Evolutionary conservation across 176 grass and related monocot genomes (phyloP), one percentile per base, ranked within the genome.

Genomic region (Pontederia crassipes): DNA sequence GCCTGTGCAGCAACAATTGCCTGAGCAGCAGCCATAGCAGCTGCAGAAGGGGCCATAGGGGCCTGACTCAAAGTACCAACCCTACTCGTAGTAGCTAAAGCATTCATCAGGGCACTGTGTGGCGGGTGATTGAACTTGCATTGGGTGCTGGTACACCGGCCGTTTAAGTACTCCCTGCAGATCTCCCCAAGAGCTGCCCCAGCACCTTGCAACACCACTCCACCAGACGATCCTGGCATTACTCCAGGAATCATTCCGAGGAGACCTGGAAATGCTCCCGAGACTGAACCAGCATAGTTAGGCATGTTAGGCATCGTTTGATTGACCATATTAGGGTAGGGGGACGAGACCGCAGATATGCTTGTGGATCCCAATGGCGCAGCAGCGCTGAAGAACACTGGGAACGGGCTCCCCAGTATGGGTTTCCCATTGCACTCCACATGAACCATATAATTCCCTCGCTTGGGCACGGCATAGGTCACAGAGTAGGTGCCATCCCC

Each of bases 291-390:
- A 0, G 88, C 64, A 56, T 98, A 98, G 67, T 97, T 97, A 16
- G 93, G 93, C 93, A 97, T 97, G 65, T 98, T 98, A 45, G 93
- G 93, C 93, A 98, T 98, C 8, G 93, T 92, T 49, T 98, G 87
- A 74, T 98, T 98, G 17, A 98, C 78, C 87, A 98, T 98, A 54
- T 85, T 87, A 10, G 87, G 78, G 79, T 74, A 91, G 17, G 76
- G 28, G 52, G 26, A 68, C 1, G 49, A 49, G 0, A 65, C 32
- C 32, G 32, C 16, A 4, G 62, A 24, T 70, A 45, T 0, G 26
- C 61, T 54, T 10, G 72, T 59, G 0, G 73, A 28, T 17, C 67
- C 73, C 0, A 82, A 61, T 0, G 63, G 26, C 4, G 73, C 73
- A 13, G 61, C 80, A 2, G 64, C 17, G 60, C 87, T 91, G 71